Percentiles rank a stretch among this genome's conserved stretches.
Conservation (phyloP, 2,329 filamentous ascomycete species). For the Diaporthe australafricana region DNA sequence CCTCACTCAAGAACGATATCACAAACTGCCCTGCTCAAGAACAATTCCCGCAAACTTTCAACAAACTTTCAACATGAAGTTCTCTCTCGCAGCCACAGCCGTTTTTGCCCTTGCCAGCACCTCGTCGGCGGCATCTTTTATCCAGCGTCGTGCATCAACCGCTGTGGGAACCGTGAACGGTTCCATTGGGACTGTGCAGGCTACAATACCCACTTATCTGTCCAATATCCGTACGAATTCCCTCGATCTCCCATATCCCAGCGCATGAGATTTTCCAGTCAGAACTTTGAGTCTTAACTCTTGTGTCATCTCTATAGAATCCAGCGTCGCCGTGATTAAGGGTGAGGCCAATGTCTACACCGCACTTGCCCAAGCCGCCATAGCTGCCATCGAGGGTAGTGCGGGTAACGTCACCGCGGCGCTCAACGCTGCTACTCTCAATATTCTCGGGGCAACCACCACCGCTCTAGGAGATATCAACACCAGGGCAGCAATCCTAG, state of each 20-base stretch:
- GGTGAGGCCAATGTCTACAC: background rate
- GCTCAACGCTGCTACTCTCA: background rate
- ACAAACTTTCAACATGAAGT: constrained; percentile 15
- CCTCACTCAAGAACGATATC: background rate
- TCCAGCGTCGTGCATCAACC: background rate
- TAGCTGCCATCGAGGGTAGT: background rate
- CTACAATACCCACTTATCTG: background rate
- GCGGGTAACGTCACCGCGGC: background rate
- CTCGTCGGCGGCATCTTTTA: background rate
- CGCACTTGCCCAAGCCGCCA: background rate
- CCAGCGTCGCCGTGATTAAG: background rate
- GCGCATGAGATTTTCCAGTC: no score
- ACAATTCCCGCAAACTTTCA: background rate
- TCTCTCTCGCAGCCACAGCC: background rate
- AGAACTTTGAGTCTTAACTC: background rate
- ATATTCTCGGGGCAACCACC: background rate
- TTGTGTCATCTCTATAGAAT: background rate
- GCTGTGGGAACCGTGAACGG: background rate
- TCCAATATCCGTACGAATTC: background rate
- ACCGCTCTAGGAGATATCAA: background rate
- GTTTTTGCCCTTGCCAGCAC: background rate
- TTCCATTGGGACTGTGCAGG: background rate
- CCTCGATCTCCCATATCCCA: background rate
- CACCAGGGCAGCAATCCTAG: background rate
- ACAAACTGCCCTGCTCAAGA: background rate